phyloP scores from a whole-genome alignment of 2,329 filamentous ascomycete species.

The Claviceps humidiphila region DNA sequence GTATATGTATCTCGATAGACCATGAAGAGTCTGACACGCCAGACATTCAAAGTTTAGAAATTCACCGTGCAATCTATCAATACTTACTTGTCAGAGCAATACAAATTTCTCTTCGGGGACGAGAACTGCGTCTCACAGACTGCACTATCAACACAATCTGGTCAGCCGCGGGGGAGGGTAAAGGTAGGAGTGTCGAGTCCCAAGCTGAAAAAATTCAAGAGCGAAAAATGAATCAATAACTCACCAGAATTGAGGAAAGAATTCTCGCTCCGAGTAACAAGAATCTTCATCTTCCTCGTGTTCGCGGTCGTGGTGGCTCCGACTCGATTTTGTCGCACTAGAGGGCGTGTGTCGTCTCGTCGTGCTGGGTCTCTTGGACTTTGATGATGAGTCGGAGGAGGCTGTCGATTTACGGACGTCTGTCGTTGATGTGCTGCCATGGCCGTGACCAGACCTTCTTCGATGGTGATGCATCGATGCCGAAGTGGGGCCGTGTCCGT shows the following conservation, averaged over 20 bases:
- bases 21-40: too few species aligned
- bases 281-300: conserved; percentile 33
- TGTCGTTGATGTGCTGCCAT: conserved; percentile 38
- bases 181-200: not conserved
- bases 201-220: not conserved
- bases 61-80: not conserved
- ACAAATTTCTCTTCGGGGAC: conserved; percentile 41
- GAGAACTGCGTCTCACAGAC: conserved; percentile 54
- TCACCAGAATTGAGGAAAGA: conserved; percentile 53
- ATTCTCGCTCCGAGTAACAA: conserved; percentile 46
- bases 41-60: too few species aligned
- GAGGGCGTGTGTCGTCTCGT: conserved; percentile 29
- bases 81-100: conserved; percentile 51
- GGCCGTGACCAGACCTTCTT: conserved; percentile 41
- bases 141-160: conserved; percentile 33
- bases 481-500: conserved; percentile 1
- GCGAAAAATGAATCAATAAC: conserved; percentile 9
- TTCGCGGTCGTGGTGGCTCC: conserved; percentile 37
- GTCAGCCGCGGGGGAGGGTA: not conserved
- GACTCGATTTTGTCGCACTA: conserved; percentile 33
- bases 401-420: conserved; percentile 39
- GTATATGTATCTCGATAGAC: too few species aligned
- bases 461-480: conserved; percentile 41
- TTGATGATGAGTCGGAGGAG: conserved; percentile 28
- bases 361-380: conserved; percentile 34